Evolutionary conservation across 805 yeast genomes (phyloP).

Genomic region (Candida sithepensis): DNA sequence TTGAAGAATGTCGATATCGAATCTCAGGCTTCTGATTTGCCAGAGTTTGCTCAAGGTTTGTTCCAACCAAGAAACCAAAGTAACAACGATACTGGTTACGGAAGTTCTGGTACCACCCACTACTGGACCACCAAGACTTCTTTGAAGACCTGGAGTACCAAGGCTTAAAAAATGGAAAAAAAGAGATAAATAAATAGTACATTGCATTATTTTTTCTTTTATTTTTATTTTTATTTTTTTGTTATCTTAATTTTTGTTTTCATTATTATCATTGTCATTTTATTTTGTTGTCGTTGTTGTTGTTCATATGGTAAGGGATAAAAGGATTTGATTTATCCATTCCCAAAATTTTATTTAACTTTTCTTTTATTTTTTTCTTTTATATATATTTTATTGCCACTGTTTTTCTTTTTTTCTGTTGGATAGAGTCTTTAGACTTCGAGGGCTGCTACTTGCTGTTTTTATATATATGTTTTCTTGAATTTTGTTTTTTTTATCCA

Average conservation of each 20-base stretch:
- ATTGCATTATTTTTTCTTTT: background rate
- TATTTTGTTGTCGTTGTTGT: background rate
- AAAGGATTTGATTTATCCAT: background rate
- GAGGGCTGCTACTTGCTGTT: background rate
- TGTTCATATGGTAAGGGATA: background rate
- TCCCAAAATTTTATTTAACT: no score
- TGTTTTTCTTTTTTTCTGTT: background rate
- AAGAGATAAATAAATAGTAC: background rate
- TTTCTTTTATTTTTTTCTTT: no score
- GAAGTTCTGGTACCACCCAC: conserved; percentile 36
- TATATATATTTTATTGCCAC: no score
- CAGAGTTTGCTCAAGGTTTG: conserved; percentile 51
- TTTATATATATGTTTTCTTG: background rate
- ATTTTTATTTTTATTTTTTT: background rate
- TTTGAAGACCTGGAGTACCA: conserved; percentile 46
- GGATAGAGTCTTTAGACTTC: background rate
- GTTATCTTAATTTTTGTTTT: background rate
- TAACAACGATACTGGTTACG: conserved; percentile 79
- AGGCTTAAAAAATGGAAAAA: conserved; percentile 32
- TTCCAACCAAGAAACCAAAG: conserved; percentile 84
- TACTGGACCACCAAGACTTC: conserved; percentile 44
- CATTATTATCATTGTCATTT: background rate
- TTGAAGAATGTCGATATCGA: conserved; percentile 38
- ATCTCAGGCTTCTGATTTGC: conserved; percentile 28
- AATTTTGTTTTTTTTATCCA: background rate